Conservation (phyloP, 2,329 filamentous ascomycete species). For the Onygenales sp. region DNA sequence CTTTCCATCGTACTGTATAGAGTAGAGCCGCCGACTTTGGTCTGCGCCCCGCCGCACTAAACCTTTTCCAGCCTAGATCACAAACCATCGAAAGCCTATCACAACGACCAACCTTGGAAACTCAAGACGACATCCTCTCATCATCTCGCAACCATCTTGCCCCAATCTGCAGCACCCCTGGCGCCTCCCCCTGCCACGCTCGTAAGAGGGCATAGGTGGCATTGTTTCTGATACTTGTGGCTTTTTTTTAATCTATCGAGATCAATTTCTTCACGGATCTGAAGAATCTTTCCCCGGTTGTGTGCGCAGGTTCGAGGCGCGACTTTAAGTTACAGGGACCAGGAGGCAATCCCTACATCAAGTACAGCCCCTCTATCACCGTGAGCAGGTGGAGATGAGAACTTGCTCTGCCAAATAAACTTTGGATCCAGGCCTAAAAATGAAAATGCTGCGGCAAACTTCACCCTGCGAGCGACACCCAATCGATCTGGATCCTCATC, state of each 20-base stretch:
- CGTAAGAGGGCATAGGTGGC: not conserved
- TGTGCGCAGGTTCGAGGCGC: not conserved
- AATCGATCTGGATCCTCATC: too few relatives aligned
- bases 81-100: not conserved
- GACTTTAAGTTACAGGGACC: not conserved
- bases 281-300: not conserved
- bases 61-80: not conserved
- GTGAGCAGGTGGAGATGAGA: too few relatives aligned
- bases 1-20: too few relatives aligned
- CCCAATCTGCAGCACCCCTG: not conserved
- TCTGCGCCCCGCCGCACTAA: not conserved
- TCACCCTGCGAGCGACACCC: too few relatives aligned
- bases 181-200: not conserved
- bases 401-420: too few relatives aligned
- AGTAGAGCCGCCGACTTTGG: not conserved
- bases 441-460: too few relatives aligned
- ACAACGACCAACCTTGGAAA: not conserved
- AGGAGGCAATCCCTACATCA: not conserved
- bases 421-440: too few relatives aligned
- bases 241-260: not conserved
- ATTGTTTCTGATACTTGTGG: not conserved
- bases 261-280: too few relatives aligned
- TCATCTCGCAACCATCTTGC: not conserved
- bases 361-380: not conserved
- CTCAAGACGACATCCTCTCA: not conserved